phyloP scores from a whole-genome alignment of 305 asterid species.

The Fraxinus paxiana region DNA sequence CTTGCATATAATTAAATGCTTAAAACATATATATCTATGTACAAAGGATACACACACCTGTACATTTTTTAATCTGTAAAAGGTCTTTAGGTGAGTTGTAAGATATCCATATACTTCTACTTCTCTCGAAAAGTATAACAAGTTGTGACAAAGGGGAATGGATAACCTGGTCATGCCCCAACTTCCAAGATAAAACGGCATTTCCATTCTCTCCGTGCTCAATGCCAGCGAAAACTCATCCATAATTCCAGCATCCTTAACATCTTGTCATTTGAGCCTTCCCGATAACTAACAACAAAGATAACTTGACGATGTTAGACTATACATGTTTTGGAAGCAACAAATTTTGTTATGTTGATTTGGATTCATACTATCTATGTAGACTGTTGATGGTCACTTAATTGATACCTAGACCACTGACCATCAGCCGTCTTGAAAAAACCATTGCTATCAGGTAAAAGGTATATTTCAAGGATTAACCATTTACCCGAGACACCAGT shows the following conservation, averaged over 20 bases:
- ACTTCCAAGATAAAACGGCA: neutral
- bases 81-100: neutral
- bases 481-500: slow-evolving; percentile 13
- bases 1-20: neutral
- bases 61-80: neutral
- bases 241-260: neutral
- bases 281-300: neutral
- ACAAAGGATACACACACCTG: neutral
- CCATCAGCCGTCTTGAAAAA: neutral
- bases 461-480: neutral
- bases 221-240: neutral
- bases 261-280: neutral
- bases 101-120: neutral
- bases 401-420: neutral
- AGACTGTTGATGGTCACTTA: neutral
- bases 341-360: neutral
- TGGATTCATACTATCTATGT: neutral
- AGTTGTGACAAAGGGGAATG: neutral
- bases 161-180: neutral
- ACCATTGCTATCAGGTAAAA: neutral
- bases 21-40: neutral
- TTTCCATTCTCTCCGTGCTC: neutral
- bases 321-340: neutral
- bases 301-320: neutral
- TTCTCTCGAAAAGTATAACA: neutral